These are phyloP conservation scores for Blastobotrys raffinosifermentans DNA, from an alignment of 1,139 yeast genomes.

Conservation along the genomic window DNA sequence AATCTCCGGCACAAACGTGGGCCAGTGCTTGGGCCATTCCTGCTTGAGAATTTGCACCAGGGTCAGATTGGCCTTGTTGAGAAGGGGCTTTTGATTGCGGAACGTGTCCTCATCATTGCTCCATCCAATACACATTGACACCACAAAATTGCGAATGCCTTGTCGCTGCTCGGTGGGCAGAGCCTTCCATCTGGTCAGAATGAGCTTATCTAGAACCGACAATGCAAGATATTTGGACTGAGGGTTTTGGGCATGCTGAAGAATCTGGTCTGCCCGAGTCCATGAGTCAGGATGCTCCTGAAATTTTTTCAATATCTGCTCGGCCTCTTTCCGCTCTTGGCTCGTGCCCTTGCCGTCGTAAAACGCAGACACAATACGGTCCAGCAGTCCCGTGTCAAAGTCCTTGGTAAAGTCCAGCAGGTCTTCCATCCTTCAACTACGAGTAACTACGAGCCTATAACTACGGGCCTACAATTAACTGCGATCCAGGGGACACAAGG, in stretches of 20 bases:
- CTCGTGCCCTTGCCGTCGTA: constrained; percentile 74
- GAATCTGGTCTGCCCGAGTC: constrained; percentile 87
- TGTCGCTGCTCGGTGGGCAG: constrained; percentile 72
- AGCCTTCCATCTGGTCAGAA: constrained; percentile 89
- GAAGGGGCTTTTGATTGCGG: constrained; percentile 69
- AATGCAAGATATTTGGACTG: constrained; percentile 89
- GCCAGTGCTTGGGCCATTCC: constrained; percentile 99
- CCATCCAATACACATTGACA: constrained; percentile 86
- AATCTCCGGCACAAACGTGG: constrained; percentile 90
- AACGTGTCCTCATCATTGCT: constrained; percentile 82
- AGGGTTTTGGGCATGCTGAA: constrained; percentile 70
- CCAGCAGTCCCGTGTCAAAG: constrained; percentile 72
- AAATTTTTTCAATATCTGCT: constrained; percentile 72
- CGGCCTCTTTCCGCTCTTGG: constrained; percentile 68
- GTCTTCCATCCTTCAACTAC: too few species aligned
- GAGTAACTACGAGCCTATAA: too few species aligned
- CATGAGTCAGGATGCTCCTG: constrained; percentile 95
- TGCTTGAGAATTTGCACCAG: constrained; percentile 90
- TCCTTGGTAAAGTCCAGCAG: constrained; percentile 83
- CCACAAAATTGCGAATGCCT: constrained; percentile 90
- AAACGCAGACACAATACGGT: constrained; percentile 81
- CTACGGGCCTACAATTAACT: too few species aligned
- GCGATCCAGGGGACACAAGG: too few species aligned
- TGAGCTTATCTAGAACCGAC: constrained; percentile 81
- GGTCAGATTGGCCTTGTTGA: constrained; percentile 89